Percentiles rank a stretch among this genome's conserved stretches.
Evolutionary conservation across 441 rosid species (phyloP).

Genomic region (Syzygium syzygioides): DNA sequence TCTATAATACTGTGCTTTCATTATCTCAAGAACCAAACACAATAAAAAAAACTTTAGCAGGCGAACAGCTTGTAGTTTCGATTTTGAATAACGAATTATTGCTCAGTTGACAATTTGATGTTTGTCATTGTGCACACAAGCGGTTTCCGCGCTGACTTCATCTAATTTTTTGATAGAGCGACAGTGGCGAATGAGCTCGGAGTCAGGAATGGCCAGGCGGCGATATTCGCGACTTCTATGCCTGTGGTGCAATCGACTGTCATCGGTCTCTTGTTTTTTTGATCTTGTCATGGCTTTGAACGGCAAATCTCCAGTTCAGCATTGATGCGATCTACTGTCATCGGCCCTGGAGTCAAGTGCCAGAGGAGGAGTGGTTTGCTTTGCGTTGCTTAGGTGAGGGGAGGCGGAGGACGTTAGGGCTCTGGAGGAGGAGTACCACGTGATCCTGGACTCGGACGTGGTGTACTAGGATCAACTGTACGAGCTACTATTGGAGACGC

Average conservation of each 20-base stretch:
- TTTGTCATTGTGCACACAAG: too few species aligned
- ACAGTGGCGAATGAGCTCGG: not conserved
- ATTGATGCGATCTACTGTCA: too few species aligned
- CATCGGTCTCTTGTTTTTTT: not conserved
- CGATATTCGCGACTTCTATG: not conserved
- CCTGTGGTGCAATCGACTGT: not conserved
- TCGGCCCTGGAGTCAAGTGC: too few species aligned
- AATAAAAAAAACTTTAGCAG: too few species aligned
- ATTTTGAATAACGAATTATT: too few species aligned
- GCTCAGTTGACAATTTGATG: too few species aligned
- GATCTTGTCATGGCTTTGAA: not conserved
- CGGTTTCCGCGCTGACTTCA: too few species aligned
- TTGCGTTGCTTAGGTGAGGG: conserved; percentile 64
- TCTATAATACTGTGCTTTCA: not conserved
- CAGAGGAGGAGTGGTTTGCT: conserved; percentile 29
- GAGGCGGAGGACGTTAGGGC: conserved; percentile 37
- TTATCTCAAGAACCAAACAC: too few species aligned
- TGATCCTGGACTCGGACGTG: conserved; percentile 60
- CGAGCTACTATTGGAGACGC: conserved; percentile 53
- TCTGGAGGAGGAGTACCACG: conserved; percentile 39
- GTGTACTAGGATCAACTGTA: conserved; percentile 53
- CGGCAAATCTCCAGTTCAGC: not conserved
- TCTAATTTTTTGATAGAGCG: not conserved
- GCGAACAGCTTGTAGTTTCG: too few species aligned
- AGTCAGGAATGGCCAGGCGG: not conserved